A percentile compares a stretch with the other conserved stretches of the same genome.
phyloP scores from a whole-genome alignment of 169 alveolate genomes.

The Toxoplasma gondii region DNA sequence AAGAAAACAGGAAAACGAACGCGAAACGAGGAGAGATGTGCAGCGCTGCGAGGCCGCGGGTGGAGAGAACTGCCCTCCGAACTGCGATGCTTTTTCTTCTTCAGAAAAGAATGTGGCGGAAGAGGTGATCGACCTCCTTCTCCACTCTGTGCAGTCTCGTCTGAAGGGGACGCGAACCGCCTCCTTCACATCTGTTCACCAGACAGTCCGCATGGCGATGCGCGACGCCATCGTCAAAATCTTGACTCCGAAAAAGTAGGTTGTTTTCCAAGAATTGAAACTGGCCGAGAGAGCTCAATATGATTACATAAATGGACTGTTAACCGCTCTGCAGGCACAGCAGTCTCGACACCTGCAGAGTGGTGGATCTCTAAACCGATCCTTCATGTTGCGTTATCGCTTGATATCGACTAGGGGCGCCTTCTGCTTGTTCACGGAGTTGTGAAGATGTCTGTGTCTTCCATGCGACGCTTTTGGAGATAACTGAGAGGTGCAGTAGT shows the following conservation, averaged over 20 bases:
- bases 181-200: slow-evolving; percentile 69
- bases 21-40: too few relatives aligned
- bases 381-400: too few relatives aligned
- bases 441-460: too few relatives aligned
- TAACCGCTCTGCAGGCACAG: not conserved
- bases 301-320: not conserved
- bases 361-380: too few relatives aligned
- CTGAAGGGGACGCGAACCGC: slow-evolving; percentile 71
- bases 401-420: too few relatives aligned
- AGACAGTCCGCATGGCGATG: slow-evolving; percentile 72
- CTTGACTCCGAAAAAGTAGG: slow-evolving; percentile 75
- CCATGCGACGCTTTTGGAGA: too few relatives aligned
- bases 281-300: not conserved
- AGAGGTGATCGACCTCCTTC: slow-evolving; percentile 71
- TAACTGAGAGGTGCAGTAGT: too few relatives aligned
- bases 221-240: slow-evolving; percentile 69
- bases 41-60: too few relatives aligned
- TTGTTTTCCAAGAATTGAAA: not conserved
- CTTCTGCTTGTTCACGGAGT: too few relatives aligned
- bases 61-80: too few relatives aligned
- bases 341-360: too few relatives aligned
- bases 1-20: too few relatives aligned
- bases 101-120: slow-evolving; percentile 73
- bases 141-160: slow-evolving; percentile 53
- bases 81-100: not conserved